These are phyloP conservation scores for Colletotrichum ledebouriae DNA, from an alignment of 2,329 filamentous ascomycete species.

Conservation along the genomic window DNA sequence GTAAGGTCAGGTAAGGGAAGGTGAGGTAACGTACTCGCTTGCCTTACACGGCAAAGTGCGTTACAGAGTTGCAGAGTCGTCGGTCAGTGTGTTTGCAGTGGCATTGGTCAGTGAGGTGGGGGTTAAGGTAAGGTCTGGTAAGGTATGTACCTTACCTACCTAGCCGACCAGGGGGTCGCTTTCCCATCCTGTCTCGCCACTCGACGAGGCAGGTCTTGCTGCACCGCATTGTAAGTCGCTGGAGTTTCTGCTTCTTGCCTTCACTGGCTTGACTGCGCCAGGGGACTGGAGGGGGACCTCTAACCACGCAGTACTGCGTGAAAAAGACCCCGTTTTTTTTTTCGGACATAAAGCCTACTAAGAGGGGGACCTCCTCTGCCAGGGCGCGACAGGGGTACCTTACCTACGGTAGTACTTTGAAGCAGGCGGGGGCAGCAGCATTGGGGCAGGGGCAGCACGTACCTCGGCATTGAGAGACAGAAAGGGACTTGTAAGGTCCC, in stretches of 20 bases:
- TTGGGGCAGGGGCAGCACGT: background rate
- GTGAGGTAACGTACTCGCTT: no score
- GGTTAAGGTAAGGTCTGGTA: background rate
- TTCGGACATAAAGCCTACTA: no score
- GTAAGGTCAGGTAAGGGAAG: no score
- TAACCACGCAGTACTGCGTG: no score
- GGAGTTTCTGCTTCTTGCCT: no score
- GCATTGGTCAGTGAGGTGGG: conserved; percentile 37
- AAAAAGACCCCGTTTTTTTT: no score
- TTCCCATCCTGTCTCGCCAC: background rate
- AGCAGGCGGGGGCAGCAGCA: no score
- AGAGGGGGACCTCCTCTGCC: no score
- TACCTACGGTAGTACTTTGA: background rate
- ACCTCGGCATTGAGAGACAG: background rate
- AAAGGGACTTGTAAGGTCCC: no score
- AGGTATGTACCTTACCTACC: background rate
- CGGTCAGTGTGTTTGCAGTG: conserved; percentile 41
- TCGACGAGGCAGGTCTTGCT: background rate
- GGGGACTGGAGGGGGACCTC: no score
- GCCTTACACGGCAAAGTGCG: conserved; percentile 25
- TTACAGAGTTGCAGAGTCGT: conserved; percentile 42
- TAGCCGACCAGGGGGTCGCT: conserved; percentile 22
- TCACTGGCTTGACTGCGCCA: no score
- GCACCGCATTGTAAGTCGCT: conserved; percentile 11
- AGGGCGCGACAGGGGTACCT: background rate